Evolutionary conservation across 2,329 filamentous ascomycete species (phyloP), one percentile per base, ranked within the genome.

Genomic region (Magnaporthiopsis poae): DNA sequence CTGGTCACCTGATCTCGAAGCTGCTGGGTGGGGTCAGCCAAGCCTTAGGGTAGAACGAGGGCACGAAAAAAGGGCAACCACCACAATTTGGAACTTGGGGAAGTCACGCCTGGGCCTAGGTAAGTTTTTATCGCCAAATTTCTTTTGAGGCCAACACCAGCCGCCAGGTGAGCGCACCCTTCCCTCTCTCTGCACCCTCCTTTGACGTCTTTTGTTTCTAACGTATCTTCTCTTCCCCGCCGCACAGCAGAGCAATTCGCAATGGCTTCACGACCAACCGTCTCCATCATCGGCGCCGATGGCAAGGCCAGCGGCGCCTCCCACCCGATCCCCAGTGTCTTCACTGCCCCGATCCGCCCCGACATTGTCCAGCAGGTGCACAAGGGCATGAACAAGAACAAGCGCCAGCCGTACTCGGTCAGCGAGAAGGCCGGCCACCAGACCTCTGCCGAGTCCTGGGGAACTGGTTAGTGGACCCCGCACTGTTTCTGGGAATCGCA

Each of bases 361-460:
- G 95, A 99, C 84, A 96, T 99, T 80, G 95, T 99, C 80, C 94
- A 98, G 88, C 90, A 93, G 82, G 90, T 98, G 77, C 95, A 99
- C 90, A 96, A 92, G 78, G 95, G 95, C 78, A 96, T 99, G 87
- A 94, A 94, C 81, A 99, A 99, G 92, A 99, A 99, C 90, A 97
- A 96, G 90, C 90, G 95, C 81, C 95, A 99, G 85, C 93, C 95
- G 75, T 99, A 99, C 83, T 88, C 95, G 78, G 95, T 99, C 87
- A 96, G 92, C 90, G 94, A 98, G 90, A 99, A 99, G 91, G 95
- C 95, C 80, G 95, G 95, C 86, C 95, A 99, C 86, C 95, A 99
- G 87, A 99, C 95, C 80, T 96, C 92, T 83, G 95, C 95, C 80
- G 95, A 99, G 88, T 99, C 96, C 74, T 99, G 95, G 95, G 94